Evolutionary conservation across 208 protist species (phyloP).

Genomic region (Acanthamoeba lenticulata): DNA sequence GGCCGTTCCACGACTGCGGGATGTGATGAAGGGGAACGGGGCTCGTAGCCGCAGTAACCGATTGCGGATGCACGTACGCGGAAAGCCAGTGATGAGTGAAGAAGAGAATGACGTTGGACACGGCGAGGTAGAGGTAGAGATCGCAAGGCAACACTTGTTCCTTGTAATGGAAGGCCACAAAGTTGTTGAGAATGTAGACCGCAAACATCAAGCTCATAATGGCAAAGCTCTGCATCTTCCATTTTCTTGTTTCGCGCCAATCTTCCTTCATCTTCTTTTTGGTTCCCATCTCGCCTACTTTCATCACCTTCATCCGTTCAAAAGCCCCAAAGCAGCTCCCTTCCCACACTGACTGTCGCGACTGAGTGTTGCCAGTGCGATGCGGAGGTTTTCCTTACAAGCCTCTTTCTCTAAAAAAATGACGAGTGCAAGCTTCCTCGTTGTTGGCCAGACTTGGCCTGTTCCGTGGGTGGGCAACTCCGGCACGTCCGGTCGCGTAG

Average conservation of each 20-base stretch:
- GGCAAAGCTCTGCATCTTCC: background rate
- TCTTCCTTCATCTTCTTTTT: slow-evolving; percentile 3
- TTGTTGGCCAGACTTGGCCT: too few species aligned
- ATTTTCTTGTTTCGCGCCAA: background rate
- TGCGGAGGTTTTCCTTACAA: too few species aligned
- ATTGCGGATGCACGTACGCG: background rate
- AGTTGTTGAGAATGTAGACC: slow-evolving; percentile 4
- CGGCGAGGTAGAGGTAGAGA: slow-evolving; percentile 46
- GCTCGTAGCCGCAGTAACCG: background rate
- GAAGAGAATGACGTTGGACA: slow-evolving; percentile 23
- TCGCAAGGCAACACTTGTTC: background rate
- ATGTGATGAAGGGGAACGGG: background rate
- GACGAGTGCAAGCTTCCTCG: too few species aligned
- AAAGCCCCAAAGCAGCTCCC: background rate
- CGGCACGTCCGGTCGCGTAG: too few species aligned
- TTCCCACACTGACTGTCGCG: too few species aligned
- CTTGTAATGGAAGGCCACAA: slow-evolving; percentile 29
- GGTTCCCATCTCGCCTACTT: background rate
- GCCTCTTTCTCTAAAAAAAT: too few species aligned
- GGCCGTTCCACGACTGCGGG: background rate
- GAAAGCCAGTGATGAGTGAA: slow-evolving; percentile 8
- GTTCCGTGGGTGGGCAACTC: too few species aligned
- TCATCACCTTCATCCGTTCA: background rate
- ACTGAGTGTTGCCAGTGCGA: too few species aligned
- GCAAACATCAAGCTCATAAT: background rate